Percentiles rank a stretch among this genome's conserved stretches.
phyloP scores from a whole-genome alignment of 768 basidiomycete genomes.

The Kwoniella sp. region DNA sequence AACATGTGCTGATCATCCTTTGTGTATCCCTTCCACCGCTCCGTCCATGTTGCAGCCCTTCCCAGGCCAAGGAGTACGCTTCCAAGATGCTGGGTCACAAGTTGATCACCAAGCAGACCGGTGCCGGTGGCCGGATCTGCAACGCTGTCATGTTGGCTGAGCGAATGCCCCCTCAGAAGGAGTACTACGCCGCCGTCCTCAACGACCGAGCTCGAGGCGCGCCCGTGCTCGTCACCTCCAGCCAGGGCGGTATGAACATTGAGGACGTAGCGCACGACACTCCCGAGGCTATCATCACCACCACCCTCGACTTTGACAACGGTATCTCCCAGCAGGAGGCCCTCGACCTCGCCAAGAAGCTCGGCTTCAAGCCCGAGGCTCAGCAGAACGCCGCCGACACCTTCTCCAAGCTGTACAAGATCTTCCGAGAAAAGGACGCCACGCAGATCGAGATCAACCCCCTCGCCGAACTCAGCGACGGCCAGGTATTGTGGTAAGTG shows the following conservation, averaged over 20 bases:
- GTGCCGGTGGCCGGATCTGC: constrained; percentile 85
- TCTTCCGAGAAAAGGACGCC: constrained; percentile 98
- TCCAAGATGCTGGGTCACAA: constrained; percentile 90
- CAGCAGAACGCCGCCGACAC: constrained; percentile 87
- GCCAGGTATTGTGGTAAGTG: constrained; percentile 83
- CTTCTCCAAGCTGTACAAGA: constrained; percentile 89
- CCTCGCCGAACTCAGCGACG: constrained; percentile 86
- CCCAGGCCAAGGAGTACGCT: constrained; percentile 84
- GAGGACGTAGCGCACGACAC: constrained; percentile 98
- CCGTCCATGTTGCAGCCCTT: constrained; percentile 62
- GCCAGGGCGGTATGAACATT: constrained; percentile 99
- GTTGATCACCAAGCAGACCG: constrained; percentile 98
- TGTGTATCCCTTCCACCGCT: too few relatives aligned
- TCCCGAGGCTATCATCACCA: constrained; percentile 91
- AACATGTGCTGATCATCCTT: not conserved
- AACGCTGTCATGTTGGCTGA: constrained; percentile 99
- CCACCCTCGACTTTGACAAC: constrained; percentile 79
- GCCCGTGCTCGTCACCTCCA: constrained; percentile 89
- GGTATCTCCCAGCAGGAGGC: constrained; percentile 77
- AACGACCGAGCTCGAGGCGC: constrained; percentile 89
- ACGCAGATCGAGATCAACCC: constrained; percentile 99
- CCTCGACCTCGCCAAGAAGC: constrained; percentile 76
- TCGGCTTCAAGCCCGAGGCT: constrained; percentile 78
- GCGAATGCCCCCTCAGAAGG: constrained; percentile 86
- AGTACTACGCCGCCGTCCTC: constrained; percentile 96